These are phyloP conservation scores for Lippia alba DNA, from an alignment of 305 asterid species.

Conservation along the genomic window DNA sequence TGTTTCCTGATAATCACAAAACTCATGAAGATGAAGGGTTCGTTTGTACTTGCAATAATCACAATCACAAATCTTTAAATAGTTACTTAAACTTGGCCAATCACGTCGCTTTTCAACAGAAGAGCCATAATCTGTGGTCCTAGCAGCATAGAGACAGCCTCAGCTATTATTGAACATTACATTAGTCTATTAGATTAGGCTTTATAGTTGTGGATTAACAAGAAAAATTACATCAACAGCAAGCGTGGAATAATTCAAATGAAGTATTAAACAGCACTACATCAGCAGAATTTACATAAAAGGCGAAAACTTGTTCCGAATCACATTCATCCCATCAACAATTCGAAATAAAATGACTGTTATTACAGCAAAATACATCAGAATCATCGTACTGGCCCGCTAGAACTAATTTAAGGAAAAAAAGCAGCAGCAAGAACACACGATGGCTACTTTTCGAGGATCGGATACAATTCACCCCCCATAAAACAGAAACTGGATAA, in stretches of 20 bases:
- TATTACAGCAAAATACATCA: slow-evolving; percentile 31
- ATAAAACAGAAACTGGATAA: too few relatives aligned
- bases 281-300: not conserved
- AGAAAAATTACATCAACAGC: too few relatives aligned
- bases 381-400: not conserved
- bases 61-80: too few relatives aligned
- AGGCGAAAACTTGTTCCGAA: slow-evolving; percentile 5
- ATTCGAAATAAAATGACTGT: slow-evolving; percentile 26
- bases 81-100: too few relatives aligned
- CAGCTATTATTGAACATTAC: too few relatives aligned
- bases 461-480: too few relatives aligned
- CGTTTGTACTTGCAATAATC: too few relatives aligned
- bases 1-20: too few relatives aligned
- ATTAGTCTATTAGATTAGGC: not conserved
- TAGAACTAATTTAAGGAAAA: too few relatives aligned
- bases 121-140: slow-evolving; percentile 20
- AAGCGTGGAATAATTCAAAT: not conserved
- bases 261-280: not conserved
- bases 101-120: not conserved
- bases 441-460: slow-evolving; percentile 30
- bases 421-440: not conserved
- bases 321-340: slow-evolving; percentile 9
- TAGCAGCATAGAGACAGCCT: not conserved
- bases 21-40: too few relatives aligned
- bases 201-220: too few relatives aligned